Evolutionary conservation across 352 stramenopile species (phyloP), one percentile per base, ranked within the genome.

Genomic region (Phytophthora europaea): DNA sequence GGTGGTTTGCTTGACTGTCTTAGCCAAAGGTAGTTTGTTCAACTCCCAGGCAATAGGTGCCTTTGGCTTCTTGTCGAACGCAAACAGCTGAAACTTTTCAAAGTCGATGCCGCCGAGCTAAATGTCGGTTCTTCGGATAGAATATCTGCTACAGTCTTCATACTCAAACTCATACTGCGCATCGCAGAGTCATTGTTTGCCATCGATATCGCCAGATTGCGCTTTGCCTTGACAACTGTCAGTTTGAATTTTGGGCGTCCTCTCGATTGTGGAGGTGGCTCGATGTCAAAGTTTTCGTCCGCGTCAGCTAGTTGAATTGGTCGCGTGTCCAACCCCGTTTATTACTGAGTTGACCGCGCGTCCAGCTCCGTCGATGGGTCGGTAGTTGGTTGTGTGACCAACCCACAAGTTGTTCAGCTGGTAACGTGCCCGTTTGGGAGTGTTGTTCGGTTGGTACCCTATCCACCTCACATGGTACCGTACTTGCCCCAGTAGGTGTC

Each of bases 11-110:
- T n/a, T n/a, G n/a, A n/a, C n/a, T 51, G 43, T 51, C 43, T 51
- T 51, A 20, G 43, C 13, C 10, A 7, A 22, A 2, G 43, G 43
- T 51, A 51, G 43, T 20, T 51, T 51, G 43, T 22, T 51, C 43
- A 51, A 51, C 2, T 51, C 43, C 43, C 43, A 51, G 43, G 9
- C 43, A 51, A 51, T 51, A 22, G 43, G 43, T 9, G 43, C 9
- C 43, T 51, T 51, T 51, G 43, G 43, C 43, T 51, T 51, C 43
- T 51, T 51, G 43, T 51, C 43, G 16, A 51, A 51, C 13, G 23
- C 16, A 6, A 51, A 51, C 18, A 20, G 43, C 18, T 51, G 16
- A 51, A 51, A 18, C 43, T 51, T 51, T 51, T 51, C 43, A 51
- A 51, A 51, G 43, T 51, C 1, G 13, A 18, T 9, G 43, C 43